These are phyloP conservation scores for Monosporascus sp. DNA, from an alignment of 2,329 filamentous ascomycete genomes.

Conservation along the genomic window DNA sequence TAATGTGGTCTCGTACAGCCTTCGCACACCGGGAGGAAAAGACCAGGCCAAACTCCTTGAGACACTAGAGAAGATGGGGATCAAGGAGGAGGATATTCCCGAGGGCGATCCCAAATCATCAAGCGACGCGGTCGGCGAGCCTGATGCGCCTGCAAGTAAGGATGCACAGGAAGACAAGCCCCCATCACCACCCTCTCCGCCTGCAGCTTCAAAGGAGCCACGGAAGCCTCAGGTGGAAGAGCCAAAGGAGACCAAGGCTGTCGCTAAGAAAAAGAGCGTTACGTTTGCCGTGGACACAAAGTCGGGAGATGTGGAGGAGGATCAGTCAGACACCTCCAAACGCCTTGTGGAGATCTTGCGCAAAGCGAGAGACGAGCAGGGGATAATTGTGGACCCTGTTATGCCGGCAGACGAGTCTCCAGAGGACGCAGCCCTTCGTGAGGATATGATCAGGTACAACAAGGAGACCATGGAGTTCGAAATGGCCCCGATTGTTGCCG, in stretches of 20 bases:
- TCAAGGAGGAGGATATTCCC: conserved; percentile 38
- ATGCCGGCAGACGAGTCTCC: conserved; percentile 69
- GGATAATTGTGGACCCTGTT: conserved; percentile 44
- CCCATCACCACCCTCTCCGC: background rate
- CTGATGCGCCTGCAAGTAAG: conserved; percentile 6
- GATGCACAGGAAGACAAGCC: background rate
- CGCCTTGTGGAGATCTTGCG: conserved; percentile 53
- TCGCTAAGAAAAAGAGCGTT: conserved; percentile 49
- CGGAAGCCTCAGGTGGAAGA: conserved; percentile 1
- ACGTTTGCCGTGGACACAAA: conserved; percentile 60
- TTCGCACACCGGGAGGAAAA: conserved; percentile 60
- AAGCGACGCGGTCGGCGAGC: conserved; percentile 9
- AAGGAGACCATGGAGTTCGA: conserved; percentile 58
- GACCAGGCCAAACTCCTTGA: conserved; percentile 64
- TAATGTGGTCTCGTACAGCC: conserved; percentile 67
- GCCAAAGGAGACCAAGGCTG: conserved; percentile 4
- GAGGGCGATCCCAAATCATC: conserved; percentile 15
- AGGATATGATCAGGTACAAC: conserved; percentile 87
- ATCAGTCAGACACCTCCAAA: conserved; percentile 36
- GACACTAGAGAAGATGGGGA: conserved; percentile 70
- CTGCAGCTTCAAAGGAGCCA: background rate
- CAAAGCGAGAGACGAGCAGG: conserved; percentile 50
- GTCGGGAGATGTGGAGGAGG: conserved; percentile 26
- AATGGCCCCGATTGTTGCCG: conserved; percentile 85
- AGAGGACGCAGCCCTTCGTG: conserved; percentile 74